phyloP scores from a whole-genome alignment of 1,139 yeast genomes.

The Oligophagozyma castellii region DNA sequence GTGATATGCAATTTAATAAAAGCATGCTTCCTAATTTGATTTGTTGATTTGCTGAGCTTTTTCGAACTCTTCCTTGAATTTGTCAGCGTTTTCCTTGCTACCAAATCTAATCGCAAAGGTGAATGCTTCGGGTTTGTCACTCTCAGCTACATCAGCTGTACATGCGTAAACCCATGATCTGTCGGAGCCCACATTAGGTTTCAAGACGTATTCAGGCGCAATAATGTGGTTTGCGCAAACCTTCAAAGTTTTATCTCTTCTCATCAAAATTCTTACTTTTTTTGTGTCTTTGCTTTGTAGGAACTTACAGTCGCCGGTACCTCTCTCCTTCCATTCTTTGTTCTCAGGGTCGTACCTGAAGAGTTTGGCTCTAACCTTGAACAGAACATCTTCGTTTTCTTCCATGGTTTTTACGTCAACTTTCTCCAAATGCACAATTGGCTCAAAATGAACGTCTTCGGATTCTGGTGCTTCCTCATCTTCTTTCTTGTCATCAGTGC shows the following conservation, averaged over 20 bases:
- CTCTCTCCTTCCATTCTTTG: slow-evolving; percentile 99
- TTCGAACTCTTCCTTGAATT: slow-evolving; percentile 86
- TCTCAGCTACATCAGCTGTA: slow-evolving; percentile 90
- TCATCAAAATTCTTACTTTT: slow-evolving; percentile 86
- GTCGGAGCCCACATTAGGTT: slow-evolving; percentile 92
- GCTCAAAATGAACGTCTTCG: slow-evolving; percentile 93
- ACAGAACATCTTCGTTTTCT: slow-evolving; percentile 83
- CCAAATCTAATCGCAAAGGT: slow-evolving; percentile 96
- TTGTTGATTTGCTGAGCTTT: slow-evolving; percentile 60
- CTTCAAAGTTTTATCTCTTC: slow-evolving; percentile 97
- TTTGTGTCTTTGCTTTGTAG: slow-evolving; percentile 72
- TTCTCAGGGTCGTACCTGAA: slow-evolving; percentile 74
- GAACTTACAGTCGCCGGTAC: slow-evolving; percentile 96
- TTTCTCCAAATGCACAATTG: slow-evolving; percentile 84
- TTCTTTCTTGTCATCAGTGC: slow-evolving; percentile 23
- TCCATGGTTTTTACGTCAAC: slow-evolving; percentile 96
- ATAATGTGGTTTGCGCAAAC: slow-evolving; percentile 95
- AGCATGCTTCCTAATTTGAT: slow-evolving; percentile 8
- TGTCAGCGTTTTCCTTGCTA: slow-evolving; percentile 91
- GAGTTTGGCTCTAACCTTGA: slow-evolving; percentile 86
- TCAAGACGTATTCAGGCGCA: slow-evolving; percentile 70
- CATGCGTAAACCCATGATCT: slow-evolving; percentile 97
- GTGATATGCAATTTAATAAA: too few relatives aligned
- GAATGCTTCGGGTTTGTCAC: slow-evolving; percentile 79
- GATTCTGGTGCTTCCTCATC: slow-evolving; percentile 57